phyloP scores from a whole-genome alignment of 2,329 filamentous ascomycete genomes.

The Lasiodiplodia sp. region DNA sequence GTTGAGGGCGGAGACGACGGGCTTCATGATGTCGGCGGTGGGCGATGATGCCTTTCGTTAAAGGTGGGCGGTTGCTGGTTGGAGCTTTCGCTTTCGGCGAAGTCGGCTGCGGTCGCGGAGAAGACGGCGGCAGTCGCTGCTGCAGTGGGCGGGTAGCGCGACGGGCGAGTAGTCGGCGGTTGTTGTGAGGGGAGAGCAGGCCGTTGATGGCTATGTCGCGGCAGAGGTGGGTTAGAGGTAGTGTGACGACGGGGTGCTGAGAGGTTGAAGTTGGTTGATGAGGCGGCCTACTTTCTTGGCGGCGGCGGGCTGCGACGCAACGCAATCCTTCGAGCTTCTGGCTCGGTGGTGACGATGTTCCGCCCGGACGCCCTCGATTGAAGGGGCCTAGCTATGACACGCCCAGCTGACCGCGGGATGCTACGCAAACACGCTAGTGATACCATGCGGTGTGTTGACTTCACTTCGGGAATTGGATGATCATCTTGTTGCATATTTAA shows the following conservation, averaged over 20 bases:
- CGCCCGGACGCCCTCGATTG: constrained; percentile 6
- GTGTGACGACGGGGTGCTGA: not conserved
- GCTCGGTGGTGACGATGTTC: constrained; percentile 28
- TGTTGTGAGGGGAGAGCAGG: not conserved
- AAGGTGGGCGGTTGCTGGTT: not conserved
- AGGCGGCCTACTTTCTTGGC: constrained; percentile 13
- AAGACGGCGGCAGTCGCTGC: not conserved
- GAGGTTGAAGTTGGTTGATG: constrained; percentile 18
- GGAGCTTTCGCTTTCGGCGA: constrained; percentile 14
- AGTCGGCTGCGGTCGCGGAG: constrained; percentile 3
- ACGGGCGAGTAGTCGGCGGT: not conserved
- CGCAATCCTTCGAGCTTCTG: constrained; percentile 29
- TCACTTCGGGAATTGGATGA: not conserved
- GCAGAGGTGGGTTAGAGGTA: constrained; percentile 1
- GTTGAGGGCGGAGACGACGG: constrained; percentile 87
- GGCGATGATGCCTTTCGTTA: constrained; percentile 3
- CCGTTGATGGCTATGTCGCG: constrained; percentile 8
- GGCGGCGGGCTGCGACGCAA: constrained; percentile 17
- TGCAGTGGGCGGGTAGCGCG: not conserved
- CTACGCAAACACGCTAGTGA: not conserved
- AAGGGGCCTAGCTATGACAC: not conserved
- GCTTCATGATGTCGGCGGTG: constrained; percentile 75
- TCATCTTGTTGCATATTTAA: not conserved
- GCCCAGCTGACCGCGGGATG: constrained; percentile 7
- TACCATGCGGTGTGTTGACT: not conserved